Conservation (phyloP, 495 filamentous ascomycete genomes). For the Terfezia claveryi region DNA sequence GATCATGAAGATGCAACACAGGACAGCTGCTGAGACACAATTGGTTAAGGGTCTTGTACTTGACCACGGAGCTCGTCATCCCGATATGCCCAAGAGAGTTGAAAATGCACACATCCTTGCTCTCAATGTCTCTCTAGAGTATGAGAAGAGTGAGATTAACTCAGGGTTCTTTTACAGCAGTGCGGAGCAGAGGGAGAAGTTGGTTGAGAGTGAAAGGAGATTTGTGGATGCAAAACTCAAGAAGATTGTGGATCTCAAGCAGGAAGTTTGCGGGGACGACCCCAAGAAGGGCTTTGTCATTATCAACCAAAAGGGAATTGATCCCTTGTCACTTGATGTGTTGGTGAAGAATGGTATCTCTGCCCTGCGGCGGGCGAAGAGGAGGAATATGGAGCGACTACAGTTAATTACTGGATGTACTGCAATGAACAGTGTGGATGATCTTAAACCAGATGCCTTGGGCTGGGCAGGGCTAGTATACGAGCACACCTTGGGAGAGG, state of each 20-base stretch:
- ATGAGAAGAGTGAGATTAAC: conserved; percentile 98
- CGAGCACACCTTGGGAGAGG: conserved; percentile 91
- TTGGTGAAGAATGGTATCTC: conserved; percentile 94
- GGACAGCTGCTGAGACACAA: conserved; percentile 83
- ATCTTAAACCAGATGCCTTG: conserved; percentile 66
- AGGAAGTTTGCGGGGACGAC: conserved; percentile 87
- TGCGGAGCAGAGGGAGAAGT: conserved; percentile 86
- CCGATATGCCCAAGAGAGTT: conserved; percentile 91
- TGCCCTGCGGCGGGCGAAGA: conserved; percentile 80
- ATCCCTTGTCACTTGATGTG: conserved; percentile 84
- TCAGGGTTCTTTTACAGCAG: conserved; percentile 97
- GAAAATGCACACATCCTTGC: conserved; percentile 91
- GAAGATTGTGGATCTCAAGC: conserved; percentile 97
- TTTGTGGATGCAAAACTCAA: conserved; percentile 93
- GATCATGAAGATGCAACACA: conserved; percentile 99
- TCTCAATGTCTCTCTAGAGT: conserved; percentile 90
- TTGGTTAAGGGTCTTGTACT: conserved; percentile 81
- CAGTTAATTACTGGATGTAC: conserved; percentile 82
- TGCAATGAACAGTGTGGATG: conserved; percentile 89
- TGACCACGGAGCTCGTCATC: conserved; percentile 89
- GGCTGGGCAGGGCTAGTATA: conserved; percentile 95
- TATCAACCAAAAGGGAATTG: conserved; percentile 98
- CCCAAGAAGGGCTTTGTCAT: conserved; percentile 90
- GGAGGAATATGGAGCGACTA: conserved; percentile 94
- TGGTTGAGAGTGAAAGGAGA: conserved; percentile 87